A percentile compares a stretch with the other conserved stretches of the same genome.
Conservation (phyloP, 1,284 basidiomycete species). For the Rhodotorula sp. region DNA sequence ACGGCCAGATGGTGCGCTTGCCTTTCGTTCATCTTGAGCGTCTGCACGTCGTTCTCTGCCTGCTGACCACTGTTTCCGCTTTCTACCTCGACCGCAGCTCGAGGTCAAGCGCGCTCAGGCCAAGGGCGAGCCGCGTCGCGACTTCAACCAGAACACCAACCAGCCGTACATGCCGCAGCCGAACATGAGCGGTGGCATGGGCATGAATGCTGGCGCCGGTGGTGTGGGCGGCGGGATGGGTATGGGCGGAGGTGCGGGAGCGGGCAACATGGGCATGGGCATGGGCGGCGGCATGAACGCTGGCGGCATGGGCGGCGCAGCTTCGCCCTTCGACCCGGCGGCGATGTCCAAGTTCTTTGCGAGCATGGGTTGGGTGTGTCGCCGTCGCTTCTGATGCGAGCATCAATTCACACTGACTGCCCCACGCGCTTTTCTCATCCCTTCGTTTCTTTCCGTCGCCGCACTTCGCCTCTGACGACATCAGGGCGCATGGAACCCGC, state of each 20-base stretch:
- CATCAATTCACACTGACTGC: too few species aligned
- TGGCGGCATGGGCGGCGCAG: constrained; percentile 17
- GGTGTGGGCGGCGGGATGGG: not conserved
- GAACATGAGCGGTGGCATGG: not conserved
- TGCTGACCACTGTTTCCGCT: not conserved
- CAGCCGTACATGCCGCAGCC: constrained; percentile 8
- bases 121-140: constrained; percentile 32
- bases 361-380: constrained; percentile 50
- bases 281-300: not conserved
- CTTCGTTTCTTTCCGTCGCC: not conserved
- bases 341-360: constrained; percentile 60
- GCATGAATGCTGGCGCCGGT: not conserved
- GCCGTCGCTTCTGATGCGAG: not conserved
- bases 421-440: not conserved
- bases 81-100: constrained; percentile 19
- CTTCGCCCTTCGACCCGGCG: constrained; percentile 53
- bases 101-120: constrained; percentile 42
- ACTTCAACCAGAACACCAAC: constrained; percentile 36
- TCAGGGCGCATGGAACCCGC: constrained; percentile 12
- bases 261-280: constrained; percentile 51
- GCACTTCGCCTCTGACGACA: not conserved
- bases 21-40: not conserved
- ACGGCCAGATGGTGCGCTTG: constrained; percentile 48
- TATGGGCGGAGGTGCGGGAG: constrained; percentile 33
- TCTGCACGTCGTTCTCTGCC: too few species aligned